Evolutionary conservation across 2,329 filamentous ascomycete species (phyloP).

Genomic region (Hypoxylon sp.): DNA sequence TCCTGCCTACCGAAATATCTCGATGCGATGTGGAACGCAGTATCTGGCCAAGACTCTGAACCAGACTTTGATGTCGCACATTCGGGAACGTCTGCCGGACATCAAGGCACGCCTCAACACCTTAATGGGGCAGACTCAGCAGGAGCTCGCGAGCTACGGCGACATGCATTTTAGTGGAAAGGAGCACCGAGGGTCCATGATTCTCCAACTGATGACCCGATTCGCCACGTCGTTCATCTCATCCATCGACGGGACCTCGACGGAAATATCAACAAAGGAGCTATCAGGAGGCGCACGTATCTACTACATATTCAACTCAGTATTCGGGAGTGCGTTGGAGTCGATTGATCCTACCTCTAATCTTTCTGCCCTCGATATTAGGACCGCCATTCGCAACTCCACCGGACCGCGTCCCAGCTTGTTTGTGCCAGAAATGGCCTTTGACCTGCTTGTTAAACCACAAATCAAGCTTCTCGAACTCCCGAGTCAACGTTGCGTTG

Average conservation of each 20-base stretch:
- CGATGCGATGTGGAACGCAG: slow-evolving; percentile 90
- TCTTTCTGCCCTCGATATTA: slow-evolving; percentile 91
- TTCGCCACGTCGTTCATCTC: slow-evolving; percentile 98
- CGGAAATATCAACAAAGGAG: slow-evolving; percentile 98
- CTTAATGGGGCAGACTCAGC: slow-evolving; percentile 99
- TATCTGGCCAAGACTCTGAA: slow-evolving; percentile 96
- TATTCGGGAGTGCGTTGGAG: slow-evolving; percentile 96
- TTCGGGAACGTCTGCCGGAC: slow-evolving; percentile 93
- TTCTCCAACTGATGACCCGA: slow-evolving; percentile 96
- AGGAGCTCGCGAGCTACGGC: slow-evolving; percentile 96
- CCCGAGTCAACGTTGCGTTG: slow-evolving; percentile 94
- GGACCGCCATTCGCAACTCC: slow-evolving; percentile 97
- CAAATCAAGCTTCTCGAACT: slow-evolving; percentile 97
- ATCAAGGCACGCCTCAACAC: slow-evolving; percentile 99
- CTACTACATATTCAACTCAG: slow-evolving; percentile 99
- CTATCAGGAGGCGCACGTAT: slow-evolving; percentile 94
- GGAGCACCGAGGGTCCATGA: slow-evolving; percentile 93
- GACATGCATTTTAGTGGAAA: slow-evolving; percentile 98
- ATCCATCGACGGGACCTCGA: slow-evolving; percentile 97
- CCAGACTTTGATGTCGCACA: slow-evolving; percentile 94
- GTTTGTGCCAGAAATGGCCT: slow-evolving; percentile 97
- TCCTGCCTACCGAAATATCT: slow-evolving; percentile 96
- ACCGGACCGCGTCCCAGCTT: slow-evolving; percentile 94
- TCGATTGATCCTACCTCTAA: slow-evolving; percentile 97
- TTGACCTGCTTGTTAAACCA: slow-evolving; percentile 96